Conservation (phyloP, 345 rosid species). For the Diplotaxis tenuifolia region DNA sequence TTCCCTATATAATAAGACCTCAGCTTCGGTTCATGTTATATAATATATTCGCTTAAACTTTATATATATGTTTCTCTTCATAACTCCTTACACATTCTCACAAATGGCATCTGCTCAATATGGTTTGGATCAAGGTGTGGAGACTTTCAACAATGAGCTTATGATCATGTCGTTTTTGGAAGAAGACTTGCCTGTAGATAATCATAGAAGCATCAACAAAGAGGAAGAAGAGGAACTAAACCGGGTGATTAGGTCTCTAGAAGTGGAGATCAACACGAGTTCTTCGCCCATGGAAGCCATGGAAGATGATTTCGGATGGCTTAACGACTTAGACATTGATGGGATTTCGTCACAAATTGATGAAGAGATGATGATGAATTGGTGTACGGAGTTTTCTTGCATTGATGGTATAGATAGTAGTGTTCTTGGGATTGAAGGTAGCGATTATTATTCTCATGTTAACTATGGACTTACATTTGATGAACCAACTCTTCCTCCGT, state of each 20-base stretch:
- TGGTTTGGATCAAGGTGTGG: slow-evolving; percentile 27
- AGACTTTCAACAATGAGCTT: slow-evolving; percentile 28
- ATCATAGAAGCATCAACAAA: slow-evolving; percentile 22
- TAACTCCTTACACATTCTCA: neutral
- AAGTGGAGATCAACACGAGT: slow-evolving; percentile 46
- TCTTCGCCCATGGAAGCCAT: slow-evolving; percentile 11
- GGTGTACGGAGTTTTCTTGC: slow-evolving; percentile 41
- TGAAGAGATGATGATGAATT: slow-evolving; percentile 45
- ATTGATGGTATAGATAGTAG: slow-evolving; percentile 30
- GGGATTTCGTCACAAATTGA: slow-evolving; percentile 36
- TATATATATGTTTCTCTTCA: neutral
- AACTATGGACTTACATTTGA: slow-evolving; percentile 39
- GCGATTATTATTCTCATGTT: slow-evolving; percentile 35
- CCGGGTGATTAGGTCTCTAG: slow-evolving; percentile 46
- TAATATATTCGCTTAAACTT: slow-evolving; percentile 4
- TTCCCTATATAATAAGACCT: slow-evolving; percentile 27
- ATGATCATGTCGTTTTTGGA: slow-evolving; percentile 39
- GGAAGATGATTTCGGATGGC: slow-evolving; percentile 29
- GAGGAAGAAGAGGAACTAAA: slow-evolving; percentile 44
- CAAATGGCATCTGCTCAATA: slow-evolving; percentile 36
- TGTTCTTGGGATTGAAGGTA: slow-evolving; percentile 37
- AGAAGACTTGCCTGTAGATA: slow-evolving; percentile 44
- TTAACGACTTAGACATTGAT: slow-evolving; percentile 31
- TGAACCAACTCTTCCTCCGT: slow-evolving; percentile 39
- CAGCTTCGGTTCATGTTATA: slow-evolving; percentile 12